Evolutionary conservation across 306 rosid genomes (phyloP).

Genomic region (Nissolia schottii): DNA sequence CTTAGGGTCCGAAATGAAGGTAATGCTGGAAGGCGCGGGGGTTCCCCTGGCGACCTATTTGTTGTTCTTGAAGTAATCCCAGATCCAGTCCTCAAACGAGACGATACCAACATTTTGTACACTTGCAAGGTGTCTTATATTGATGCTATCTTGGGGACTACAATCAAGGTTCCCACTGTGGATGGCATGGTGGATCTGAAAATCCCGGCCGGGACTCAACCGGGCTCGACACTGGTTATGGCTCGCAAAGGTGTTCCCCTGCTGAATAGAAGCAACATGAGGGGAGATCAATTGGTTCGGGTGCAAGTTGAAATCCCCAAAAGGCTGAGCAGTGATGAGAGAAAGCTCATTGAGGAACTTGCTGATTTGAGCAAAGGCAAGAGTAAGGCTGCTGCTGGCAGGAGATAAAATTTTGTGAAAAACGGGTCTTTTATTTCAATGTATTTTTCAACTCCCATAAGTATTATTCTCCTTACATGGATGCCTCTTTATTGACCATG

Average conservation of each 20-base stretch:
- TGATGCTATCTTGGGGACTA: constrained; percentile 90
- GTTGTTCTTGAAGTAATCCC: constrained; percentile 86
- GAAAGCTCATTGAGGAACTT: constrained; percentile 82
- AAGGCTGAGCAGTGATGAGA: constrained; percentile 71
- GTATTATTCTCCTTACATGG: constrained; percentile 10
- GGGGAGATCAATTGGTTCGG: constrained; percentile 95
- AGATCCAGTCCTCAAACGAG: constrained; percentile 89
- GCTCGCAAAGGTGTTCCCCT: constrained; percentile 93
- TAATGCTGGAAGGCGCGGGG: constrained; percentile 87
- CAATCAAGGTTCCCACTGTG: constrained; percentile 85
- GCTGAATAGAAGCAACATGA: constrained; percentile 77
- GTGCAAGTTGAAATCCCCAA: constrained; percentile 99
- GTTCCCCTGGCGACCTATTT: constrained; percentile 88
- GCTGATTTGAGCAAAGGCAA: constrained; percentile 91
- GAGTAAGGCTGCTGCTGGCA: constrained; percentile 43
- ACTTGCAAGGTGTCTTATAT: constrained; percentile 80
- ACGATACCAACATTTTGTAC: constrained; percentile 86
- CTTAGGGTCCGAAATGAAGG: constrained; percentile 96
- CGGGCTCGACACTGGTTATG: constrained; percentile 93
- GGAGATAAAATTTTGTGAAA: constrained; percentile 21
- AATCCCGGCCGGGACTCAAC: constrained; percentile 75
- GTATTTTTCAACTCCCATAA: background rate
- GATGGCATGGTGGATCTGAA: constrained; percentile 63
- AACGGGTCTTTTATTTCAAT: background rate
- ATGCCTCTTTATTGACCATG: constrained; percentile 21